Base-by-base conservation (phyloP, 495 filamentous ascomycete species). In the Hypomontagnella monticulosa region DNA sequence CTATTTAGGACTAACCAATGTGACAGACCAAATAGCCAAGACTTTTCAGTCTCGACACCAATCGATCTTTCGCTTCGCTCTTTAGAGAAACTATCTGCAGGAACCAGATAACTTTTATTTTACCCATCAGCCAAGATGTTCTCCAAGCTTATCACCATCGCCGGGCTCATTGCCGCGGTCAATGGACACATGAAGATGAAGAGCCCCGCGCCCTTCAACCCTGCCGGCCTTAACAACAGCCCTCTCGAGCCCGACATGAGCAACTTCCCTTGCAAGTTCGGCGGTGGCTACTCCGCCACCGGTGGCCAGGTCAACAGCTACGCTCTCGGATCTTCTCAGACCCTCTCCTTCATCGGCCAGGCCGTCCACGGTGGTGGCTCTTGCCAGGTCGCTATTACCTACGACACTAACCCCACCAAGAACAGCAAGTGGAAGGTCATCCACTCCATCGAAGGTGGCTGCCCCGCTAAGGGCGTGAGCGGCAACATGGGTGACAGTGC, bases 341-440 rank as follows among this genome's bases (percentile, higher is more conserved):
- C 65, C 0, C 78, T 92, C 12, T 60, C 69, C 9, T 89, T 91
- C 76, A 76, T 75, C 3, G 88, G 88, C 1, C 72, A 76, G 15
- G 93, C 93, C 0, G 85, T 86, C 5, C 93, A 97, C 75, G 89
- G 88, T 43, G 93, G 93, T 46, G 93, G 93, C 10, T 95, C 92
- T 11, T 97, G 93, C 80, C 93, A 97, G 71, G 78, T 97, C 54
- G 83, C 87, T 10, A 83, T 97, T 74, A 93, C 93, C 19, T 93
- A 93, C 73, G 93, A 96, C 69, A 75, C 76, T 14, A 65, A 77
- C 2, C 87, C 88, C 4, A 85, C 76, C 61, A 81, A 82, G 67
- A 76, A 83, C 69, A 85, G 87, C 67, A 60, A 66, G 2, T 96
- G 85, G 80, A 89, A 91, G 75, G 93, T 96, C 68, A 91, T 96